Evolutionary conservation across 179 eudicot genomes (phyloP), one percentile per base, ranked within the genome.

Genomic region (Vitellaria paradoxa): DNA sequence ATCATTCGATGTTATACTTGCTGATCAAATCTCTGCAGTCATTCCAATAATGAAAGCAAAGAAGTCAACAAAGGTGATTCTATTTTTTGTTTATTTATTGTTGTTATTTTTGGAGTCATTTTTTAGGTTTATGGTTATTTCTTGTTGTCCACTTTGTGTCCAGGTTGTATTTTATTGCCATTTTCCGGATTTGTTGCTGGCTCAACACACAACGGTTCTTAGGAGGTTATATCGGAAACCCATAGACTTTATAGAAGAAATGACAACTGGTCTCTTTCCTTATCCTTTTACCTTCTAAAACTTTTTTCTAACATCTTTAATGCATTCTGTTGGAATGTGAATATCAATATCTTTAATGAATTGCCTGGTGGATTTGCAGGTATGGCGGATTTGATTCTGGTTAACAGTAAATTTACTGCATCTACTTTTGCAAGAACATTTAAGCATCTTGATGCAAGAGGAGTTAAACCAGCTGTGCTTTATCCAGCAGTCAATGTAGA

Each of bases 161-260:
- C 85, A 96, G 99, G 96, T 93, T 79, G 92, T 93, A 70, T 96
- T 96, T 80, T 96, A 93, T 80, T 93, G 97, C 79, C 99, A 96
- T 89, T 96, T 96, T 87, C 99, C 98, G 0, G 99, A 96, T 87
- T 82, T 93, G 83, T 84, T 96, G 75, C 85, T 96, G 67, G 98
- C 99, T 72, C 91, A 93, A 74, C 99, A 89, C 77, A 91, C 96
- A 13, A 93, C 98, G 45, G 3, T 78, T 20, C 85, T 93, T 46
- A 81, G 97, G 85, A 91, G 90, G 89, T 80, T 96, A 49, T 93
- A 96, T 61, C 87, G 99, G 74, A 92, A 81, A 80, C 99, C 99
- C 62, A 88, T 96, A 68, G 97, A 96, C 83, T 84, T 78, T 76
- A 45, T 95, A 55, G 99, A 95, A 87, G 96, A 95, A 85, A 86